Percentiles rank a stretch among this genome's conserved stretches.
These are phyloP conservation scores for Porcisia hertigi DNA, from an alignment of 208 protist genomes.

Conservation along the genomic window DNA sequence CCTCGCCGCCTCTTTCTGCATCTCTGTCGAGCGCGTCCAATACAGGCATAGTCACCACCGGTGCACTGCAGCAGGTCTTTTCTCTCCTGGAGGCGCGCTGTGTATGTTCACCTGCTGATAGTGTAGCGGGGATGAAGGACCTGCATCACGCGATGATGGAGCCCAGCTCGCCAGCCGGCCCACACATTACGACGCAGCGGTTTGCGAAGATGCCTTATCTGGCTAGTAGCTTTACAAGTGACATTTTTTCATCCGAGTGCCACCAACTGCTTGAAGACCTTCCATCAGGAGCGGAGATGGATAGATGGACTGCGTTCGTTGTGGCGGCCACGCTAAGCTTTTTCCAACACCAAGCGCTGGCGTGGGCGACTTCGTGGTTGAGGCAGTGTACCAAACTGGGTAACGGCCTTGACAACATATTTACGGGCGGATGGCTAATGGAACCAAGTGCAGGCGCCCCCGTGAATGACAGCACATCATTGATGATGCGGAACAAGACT, in stretches of 20 bases:
- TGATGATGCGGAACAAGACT: no score
- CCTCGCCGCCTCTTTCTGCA: not conserved
- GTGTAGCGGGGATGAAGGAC: no score
- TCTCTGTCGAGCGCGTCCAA: not conserved
- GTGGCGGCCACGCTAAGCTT: constrained; percentile 4
- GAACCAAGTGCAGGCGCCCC: not conserved
- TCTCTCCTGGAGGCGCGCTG: not conserved
- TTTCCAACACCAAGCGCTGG: not conserved
- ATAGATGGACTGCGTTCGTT: constrained; percentile 4
- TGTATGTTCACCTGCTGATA: not conserved
- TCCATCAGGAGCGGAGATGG: not conserved
- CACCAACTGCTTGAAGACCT: constrained; percentile 2
- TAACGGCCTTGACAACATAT: not conserved
- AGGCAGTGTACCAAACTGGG: not conserved
- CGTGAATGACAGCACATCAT: not conserved
- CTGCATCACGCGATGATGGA: not conserved
- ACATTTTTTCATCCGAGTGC: constrained; percentile 3
- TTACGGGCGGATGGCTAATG: not conserved
- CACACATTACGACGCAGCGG: not conserved
- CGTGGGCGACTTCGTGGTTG: constrained; percentile 1
- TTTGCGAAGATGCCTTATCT: not conserved
- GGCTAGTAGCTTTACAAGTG: not conserved
- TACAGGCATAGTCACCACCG: not conserved
- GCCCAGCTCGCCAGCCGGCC: not conserved
- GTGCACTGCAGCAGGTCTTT: not conserved